phyloP scores from a whole-genome alignment of 129 eudicot genomes.

The Dittrichia graveolens region DNA sequence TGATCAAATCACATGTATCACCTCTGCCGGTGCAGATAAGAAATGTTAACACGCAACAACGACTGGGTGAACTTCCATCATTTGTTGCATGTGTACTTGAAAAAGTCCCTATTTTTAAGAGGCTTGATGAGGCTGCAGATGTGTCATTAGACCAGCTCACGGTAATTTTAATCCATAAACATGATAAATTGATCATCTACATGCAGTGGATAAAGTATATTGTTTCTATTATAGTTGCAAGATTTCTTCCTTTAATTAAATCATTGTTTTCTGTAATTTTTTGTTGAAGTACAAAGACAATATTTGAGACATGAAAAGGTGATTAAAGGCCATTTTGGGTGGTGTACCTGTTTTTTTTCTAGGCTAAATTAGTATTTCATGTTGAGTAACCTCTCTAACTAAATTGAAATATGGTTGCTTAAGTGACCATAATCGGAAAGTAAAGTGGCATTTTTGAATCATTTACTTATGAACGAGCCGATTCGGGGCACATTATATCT shows the following conservation, averaged over 20 bases:
- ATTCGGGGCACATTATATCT: neutral
- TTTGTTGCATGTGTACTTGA: constrained; percentile 64
- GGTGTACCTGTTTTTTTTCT: neutral
- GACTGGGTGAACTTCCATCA: constrained; percentile 84
- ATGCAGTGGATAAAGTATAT: neutral
- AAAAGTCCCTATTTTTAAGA: constrained; percentile 48
- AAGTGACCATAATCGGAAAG: neutral
- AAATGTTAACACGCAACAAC: constrained; percentile 67
- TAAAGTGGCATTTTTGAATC: neutral
- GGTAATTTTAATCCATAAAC: constrained; percentile 32
- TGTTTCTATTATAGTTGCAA: neutral
- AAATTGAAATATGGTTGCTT: neutral
- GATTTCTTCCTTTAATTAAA: neutral
- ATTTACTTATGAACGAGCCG: too few relatives aligned
- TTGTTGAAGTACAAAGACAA: neutral
- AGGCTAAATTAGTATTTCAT: neutral
- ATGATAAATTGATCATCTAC: neutral
- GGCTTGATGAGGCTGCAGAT: constrained; percentile 54
- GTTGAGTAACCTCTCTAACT: constrained; percentile 1
- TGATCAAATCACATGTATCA: neutral
- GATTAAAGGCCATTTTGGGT: neutral
- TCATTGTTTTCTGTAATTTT: neutral
- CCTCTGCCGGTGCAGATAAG: constrained; percentile 63
- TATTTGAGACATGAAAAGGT: neutral
- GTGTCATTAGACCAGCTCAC: constrained; percentile 77